Conservation (phyloP, 495 filamentous ascomycete species). For the Pseudevernia furfuracea region DNA sequence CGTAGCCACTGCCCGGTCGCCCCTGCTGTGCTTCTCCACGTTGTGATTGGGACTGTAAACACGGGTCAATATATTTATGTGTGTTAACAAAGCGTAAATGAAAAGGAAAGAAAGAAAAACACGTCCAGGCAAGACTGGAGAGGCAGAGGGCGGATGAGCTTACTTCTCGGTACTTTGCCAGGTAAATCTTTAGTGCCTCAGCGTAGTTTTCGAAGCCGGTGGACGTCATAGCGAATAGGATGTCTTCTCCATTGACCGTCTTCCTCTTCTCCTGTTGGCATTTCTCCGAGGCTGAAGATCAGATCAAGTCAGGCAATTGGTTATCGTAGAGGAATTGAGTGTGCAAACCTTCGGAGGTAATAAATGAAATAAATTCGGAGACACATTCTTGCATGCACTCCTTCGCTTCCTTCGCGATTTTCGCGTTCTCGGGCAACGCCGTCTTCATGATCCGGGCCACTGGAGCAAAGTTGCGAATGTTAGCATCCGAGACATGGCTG, state of each 20-base stretch:
- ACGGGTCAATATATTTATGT: conserved; percentile 30
- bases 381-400: conserved; percentile 99
- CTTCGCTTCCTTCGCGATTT: conserved; percentile 98
- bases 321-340: conserved; percentile 15
- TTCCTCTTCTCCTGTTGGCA: conserved; percentile 99
- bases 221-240: conserved; percentile 97
- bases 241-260: conserved; percentile 98
- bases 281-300: conserved; percentile 81
- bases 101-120: neutral
- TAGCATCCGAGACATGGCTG: conserved; percentile 59
- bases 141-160: conserved; percentile 36
- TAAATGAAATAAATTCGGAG: conserved; percentile 99
- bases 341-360: conserved; percentile 87
- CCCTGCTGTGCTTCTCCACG: conserved; percentile 65
- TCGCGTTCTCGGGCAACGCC: conserved; percentile 93
- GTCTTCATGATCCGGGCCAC: conserved; percentile 99
- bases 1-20: conserved; percentile 64
- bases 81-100: neutral
- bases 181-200: conserved; percentile 94
- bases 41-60: conserved; percentile 63
- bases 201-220: conserved; percentile 98
- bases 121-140: conserved; percentile 17
- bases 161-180: conserved; percentile 97
- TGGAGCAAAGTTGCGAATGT: conserved; percentile 81
- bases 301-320: conserved; percentile 30